A percentile compares a stretch with the other conserved stretches of the same genome.
These are phyloP conservation scores for Marasmius oreades DNA, from an alignment of 1,284 basidiomycete genomes.

Conservation along the genomic window DNA sequence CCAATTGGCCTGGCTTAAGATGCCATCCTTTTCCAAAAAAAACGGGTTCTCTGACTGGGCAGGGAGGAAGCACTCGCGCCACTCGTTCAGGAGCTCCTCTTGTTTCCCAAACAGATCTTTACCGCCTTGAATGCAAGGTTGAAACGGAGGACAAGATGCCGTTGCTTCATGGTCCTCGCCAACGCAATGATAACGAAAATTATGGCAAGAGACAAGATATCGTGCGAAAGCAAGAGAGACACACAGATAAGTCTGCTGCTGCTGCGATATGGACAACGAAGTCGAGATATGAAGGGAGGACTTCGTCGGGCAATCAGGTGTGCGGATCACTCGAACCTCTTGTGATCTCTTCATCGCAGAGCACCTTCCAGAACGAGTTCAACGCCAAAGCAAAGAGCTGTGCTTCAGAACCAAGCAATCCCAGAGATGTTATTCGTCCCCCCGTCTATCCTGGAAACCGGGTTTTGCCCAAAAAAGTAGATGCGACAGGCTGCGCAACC, in stretches of 20 bases:
- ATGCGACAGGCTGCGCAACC: constrained; percentile 1
- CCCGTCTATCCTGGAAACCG: not conserved
- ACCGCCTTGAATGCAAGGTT: constrained; percentile 24
- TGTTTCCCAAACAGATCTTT: constrained; percentile 33
- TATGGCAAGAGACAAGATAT: not conserved
- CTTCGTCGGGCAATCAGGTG: no score
- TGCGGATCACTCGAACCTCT: no score
- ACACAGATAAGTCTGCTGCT: not conserved
- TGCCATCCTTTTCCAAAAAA: constrained; percentile 6
- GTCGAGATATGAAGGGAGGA: no score
- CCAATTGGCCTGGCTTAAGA: constrained; percentile 36
- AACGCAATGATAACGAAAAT: not conserved
- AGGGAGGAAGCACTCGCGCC: not conserved
- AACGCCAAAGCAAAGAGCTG: no score
- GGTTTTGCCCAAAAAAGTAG: no score
- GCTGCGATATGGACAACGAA: no score
- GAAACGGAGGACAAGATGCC: constrained; percentile 21
- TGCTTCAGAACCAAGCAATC: no score
- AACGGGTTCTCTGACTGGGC: not conserved
- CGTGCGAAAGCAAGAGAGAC: not conserved
- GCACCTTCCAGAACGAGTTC: no score
- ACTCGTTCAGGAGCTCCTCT: constrained; percentile 18
- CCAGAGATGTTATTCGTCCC: not conserved
- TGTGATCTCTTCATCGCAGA: no score
- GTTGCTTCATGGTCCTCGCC: not conserved